Conservation (phyloP, 306 rosid species). For the Ochetophila trinervis region DNA sequence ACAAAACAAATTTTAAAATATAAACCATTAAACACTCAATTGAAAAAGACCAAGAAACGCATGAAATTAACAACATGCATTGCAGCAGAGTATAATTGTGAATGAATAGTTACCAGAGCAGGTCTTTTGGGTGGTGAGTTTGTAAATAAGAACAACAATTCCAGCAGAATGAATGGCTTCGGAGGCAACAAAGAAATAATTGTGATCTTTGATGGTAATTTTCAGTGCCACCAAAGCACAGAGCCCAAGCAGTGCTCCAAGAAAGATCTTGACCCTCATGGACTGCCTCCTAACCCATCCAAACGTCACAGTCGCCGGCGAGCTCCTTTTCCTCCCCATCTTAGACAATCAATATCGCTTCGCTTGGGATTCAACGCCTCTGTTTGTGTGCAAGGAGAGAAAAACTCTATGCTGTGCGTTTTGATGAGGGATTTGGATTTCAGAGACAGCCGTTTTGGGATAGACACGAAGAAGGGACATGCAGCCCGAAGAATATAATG, state of each 20-base stretch:
- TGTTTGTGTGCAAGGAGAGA: no score
- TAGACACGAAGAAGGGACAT: slow-evolving; percentile 26
- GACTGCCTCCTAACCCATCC: slow-evolving; percentile 54
- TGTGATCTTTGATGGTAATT: slow-evolving; percentile 21
- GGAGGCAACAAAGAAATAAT: slow-evolving; percentile 44
- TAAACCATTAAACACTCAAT: no score
- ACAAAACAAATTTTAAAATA: no score
- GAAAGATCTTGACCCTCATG: slow-evolving; percentile 41
- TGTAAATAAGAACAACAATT: slow-evolving; percentile 54
- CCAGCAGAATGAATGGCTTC: slow-evolving; percentile 52
- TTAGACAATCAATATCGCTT: background rate
- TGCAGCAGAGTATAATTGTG: background rate
- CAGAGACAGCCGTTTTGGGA: background rate
- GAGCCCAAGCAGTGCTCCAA: slow-evolving; percentile 38
- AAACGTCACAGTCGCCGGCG: slow-evolving; percentile 29
- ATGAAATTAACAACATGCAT: no score
- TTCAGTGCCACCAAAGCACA: slow-evolving; percentile 44
- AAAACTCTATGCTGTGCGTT: no score
- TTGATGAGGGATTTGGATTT: background rate
- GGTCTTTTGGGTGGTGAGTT: slow-evolving; percentile 65
- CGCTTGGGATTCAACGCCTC: no score
- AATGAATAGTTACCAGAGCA: slow-evolving; percentile 74
- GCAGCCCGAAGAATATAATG: background rate
- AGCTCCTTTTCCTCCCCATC: slow-evolving; percentile 53
- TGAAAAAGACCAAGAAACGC: no score